A percentile compares a stretch with the other conserved stretches of the same genome.
Conservation (phyloP, 148 eudicot species). For the Rhododendron molle region DNA sequence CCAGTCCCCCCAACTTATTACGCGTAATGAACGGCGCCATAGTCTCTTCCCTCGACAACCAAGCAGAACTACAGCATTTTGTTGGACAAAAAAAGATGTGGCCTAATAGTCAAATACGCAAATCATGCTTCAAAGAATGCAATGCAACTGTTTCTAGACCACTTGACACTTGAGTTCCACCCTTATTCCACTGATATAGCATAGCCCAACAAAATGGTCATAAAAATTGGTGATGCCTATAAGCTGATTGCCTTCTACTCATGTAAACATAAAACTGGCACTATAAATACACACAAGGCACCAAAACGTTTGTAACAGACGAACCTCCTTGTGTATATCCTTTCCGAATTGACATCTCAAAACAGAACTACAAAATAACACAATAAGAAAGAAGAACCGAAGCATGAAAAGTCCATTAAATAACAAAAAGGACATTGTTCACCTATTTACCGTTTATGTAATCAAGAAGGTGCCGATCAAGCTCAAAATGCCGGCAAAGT, state of each 20-base stretch:
- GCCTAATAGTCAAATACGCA: background rate
- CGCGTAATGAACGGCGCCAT: background rate
- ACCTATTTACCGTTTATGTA: slow-evolving; percentile 69
- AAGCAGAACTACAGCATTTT: background rate
- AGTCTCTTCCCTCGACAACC: background rate
- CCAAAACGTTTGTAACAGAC: background rate
- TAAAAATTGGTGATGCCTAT: background rate
- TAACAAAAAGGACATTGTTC: slow-evolving; percentile 1
- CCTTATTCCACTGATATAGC: background rate
- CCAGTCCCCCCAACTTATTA: background rate
- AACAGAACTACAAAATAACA: background rate
- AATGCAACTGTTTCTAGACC: background rate
- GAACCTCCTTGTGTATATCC: background rate
- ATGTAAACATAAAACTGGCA: background rate
- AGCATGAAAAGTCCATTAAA: background rate
- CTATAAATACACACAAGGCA: background rate
- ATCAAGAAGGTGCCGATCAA: slow-evolving; percentile 70
- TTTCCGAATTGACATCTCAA: background rate
- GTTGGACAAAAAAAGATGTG: background rate
- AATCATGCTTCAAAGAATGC: background rate
- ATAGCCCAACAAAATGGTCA: background rate
- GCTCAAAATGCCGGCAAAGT: slow-evolving; percentile 76
- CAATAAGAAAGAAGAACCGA: background rate
- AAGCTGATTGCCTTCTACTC: background rate
- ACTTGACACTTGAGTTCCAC: background rate